A percentile compares a stretch with the other conserved stretches of the same genome.
Conservation (phyloP, 2,329 filamentous ascomycete species). For the Cadophora luteo-olivacea region DNA sequence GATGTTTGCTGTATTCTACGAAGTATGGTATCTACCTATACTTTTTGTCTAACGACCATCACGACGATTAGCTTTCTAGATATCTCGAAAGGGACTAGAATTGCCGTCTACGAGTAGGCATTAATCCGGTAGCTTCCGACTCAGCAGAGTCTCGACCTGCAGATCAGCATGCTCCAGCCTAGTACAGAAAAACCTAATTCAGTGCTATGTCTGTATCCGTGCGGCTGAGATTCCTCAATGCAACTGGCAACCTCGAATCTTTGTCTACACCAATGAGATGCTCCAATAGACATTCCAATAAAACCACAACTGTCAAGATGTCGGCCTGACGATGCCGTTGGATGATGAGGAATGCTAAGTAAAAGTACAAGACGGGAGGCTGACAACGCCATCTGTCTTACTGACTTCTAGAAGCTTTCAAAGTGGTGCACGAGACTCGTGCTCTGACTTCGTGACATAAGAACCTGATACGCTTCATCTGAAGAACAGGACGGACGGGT, state of each 20-base stretch:
- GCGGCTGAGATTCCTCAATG: constrained; percentile 2
- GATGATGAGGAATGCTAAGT: neutral
- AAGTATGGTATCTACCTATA: neutral
- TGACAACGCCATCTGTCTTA: neutral
- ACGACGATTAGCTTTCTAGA: neutral
- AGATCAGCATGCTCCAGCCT: constrained; percentile 1
- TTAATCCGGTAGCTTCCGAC: neutral
- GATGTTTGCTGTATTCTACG: too few relatives aligned
- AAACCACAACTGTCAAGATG: neutral
- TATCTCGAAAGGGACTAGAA: neutral
- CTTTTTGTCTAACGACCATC: neutral
- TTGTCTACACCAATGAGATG: neutral
- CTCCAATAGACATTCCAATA: neutral
- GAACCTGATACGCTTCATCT: neutral
- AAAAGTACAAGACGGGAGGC: neutral
- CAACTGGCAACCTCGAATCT: neutral
- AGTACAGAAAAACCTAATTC: neutral
- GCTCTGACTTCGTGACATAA: neutral
- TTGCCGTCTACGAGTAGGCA: neutral
- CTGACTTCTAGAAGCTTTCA: constrained; percentile 6
- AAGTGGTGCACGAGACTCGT: neutral
- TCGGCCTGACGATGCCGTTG: neutral
- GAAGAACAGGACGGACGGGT: neutral
- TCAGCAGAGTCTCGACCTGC: constrained; percentile 6
- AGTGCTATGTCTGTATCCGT: neutral